phyloP scores from a whole-genome alignment of 2,329 filamentous ascomycete genomes.

The Trichoderma lentiforme region DNA sequence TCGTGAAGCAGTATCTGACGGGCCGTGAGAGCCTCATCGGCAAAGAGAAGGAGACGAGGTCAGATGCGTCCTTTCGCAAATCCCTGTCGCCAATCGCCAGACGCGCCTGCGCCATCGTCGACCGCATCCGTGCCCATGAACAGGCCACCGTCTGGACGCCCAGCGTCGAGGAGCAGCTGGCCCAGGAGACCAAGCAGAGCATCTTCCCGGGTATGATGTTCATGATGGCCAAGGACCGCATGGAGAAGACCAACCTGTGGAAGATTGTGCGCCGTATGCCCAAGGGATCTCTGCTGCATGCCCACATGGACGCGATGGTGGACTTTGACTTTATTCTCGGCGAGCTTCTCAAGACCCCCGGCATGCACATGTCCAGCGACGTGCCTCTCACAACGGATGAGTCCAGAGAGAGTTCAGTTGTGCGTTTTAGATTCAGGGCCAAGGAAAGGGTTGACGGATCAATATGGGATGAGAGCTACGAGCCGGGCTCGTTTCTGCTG shows the following conservation, averaged over 20 bases:
- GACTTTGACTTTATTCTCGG: conserved; percentile 78
- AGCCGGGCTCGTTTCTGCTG: conserved; percentile 55
- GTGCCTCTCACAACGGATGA: conserved; percentile 52
- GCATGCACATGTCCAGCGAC: conserved; percentile 68
- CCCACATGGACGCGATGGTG: conserved; percentile 88
- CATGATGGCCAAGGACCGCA: conserved; percentile 75
- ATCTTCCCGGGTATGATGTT: conserved; percentile 94
- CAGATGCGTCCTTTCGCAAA: conserved; percentile 67
- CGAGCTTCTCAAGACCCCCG: conserved; percentile 65
- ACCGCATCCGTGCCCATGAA: conserved; percentile 75
- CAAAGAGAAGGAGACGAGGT: conserved; percentile 78
- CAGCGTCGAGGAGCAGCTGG: conserved; percentile 66
- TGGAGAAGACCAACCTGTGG: conserved; percentile 84
- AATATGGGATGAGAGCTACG: conserved; percentile 67
- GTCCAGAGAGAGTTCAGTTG: conserved; percentile 50
- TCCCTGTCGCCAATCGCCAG: conserved; percentile 74
- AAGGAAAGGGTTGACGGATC: conserved; percentile 43
- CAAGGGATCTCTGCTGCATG: conserved; percentile 82
- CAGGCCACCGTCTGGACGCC: conserved; percentile 72
- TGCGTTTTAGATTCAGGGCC: conserved; percentile 62
- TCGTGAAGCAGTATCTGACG: conserved; percentile 76
- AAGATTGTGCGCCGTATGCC: conserved; percentile 81
- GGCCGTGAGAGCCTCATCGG: conserved; percentile 73
- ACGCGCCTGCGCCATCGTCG: conserved; percentile 76
- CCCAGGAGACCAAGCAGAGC: conserved; percentile 57